Base-by-base conservation (phyloP, 345 rosid species). In the Melastoma malabathricum region DNA sequence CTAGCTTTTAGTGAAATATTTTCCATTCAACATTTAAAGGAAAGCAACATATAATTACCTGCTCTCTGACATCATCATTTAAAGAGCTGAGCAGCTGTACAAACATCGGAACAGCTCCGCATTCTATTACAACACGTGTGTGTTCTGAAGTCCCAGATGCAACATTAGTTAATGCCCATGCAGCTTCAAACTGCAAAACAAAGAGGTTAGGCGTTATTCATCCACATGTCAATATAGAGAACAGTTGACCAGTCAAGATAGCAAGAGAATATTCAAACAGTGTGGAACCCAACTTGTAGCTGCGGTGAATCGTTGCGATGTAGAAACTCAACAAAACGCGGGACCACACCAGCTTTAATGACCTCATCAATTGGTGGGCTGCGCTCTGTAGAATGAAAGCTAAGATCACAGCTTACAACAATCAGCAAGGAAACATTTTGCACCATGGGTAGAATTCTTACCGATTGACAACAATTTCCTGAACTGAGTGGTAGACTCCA, bases 361-460 rank as follows among this genome's bases (percentile, higher is more conserved):
- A 86, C 93, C 69, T 86, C 93, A 61, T 83, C 89, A 50, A 86
- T 86, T 6, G 96, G 96, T 62, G 96, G 96, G 65, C 84, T 71
- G 13, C 84, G 84, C 67, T 86, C 92, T 86, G 63, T 52, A 9
- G 10, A 6, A 7, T 34, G 41, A 9, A 34, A 6, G 10, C 12
- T 8, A 34, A 34, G 12, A 34, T 7, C 41, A 34, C 41, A 29
- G 9, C 9, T 10, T 29, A 29, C 38, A 29, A 27, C 18, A 23
- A 50, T 39, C 22, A 53, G 12, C 2, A 15, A 12, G 25, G 15
- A 48, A 34, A 34, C 9, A 7, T 29, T 29, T 29, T 0, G 25
- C 20, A 3, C 5, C 20, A 18, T 48, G 41, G 10, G 12, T 5
- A 9, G 41, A 34, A 34, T 34, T 19, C 46, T 18, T 59, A 80